Evolutionary conservation across 1,139 yeast genomes (phyloP), one percentile per base, ranked within the genome.

Genomic region (Magnusiomyces sp.): DNA sequence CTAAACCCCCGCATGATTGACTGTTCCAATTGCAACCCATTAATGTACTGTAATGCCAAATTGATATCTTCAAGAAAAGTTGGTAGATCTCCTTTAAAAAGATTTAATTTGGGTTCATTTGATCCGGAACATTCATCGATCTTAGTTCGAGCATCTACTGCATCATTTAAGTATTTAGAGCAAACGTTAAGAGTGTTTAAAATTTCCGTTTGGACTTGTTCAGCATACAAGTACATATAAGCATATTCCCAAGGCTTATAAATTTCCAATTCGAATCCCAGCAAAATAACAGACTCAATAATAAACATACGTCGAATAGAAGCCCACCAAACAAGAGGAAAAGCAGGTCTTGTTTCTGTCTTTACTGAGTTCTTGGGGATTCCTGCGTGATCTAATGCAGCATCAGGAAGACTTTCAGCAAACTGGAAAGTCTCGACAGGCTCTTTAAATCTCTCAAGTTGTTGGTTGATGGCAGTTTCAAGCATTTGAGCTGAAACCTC

Each of bases 401-500:
- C 31, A 4, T 11, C 31, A 10, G 42, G 42, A 4, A 39, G 13
- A 10, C 23, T 32, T 14, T 40, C 34, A 7, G 3, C 33, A 14
- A 19, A 14, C 17, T 32, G 16, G 19, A 16, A 40, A 6, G 43
- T 40, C 20, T 51, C 47, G 16, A 43, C 5, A 10, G 36, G 39
- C 29, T 48, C 46, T 19, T 47, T 43, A 2, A 27, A 31, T 14
- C 41, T 31, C 10, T 33, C 39, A 9, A 43, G 36, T 20, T 19
- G 47, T 23, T 82, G 95, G 55, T 88, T 81, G 92, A 87, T 84
- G 69, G 85, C 95, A 66, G 85, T 89, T 69, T 92, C 98, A 62
- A 90, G 78, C 68, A 87, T 86, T 67, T 87, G 97, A 55, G 90
- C 79, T 46, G 92, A 79, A 73, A 83, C 95, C 62, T 90, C 97